Evolutionary conservation across 1,139 yeast species (phyloP), one percentile per base, ranked within the genome.

Genomic region (Taphrina betulina): DNA sequence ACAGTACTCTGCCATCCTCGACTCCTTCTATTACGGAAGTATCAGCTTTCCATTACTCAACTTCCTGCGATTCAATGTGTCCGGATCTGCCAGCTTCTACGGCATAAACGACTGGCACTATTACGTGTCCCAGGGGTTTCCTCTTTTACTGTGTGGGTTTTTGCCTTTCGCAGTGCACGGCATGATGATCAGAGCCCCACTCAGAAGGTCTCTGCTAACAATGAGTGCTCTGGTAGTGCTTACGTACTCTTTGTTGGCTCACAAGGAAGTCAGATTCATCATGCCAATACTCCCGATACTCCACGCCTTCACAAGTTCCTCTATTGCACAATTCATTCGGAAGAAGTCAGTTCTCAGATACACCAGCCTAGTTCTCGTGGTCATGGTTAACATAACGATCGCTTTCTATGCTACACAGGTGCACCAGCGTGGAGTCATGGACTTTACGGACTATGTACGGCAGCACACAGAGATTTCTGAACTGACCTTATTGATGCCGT

Each of bases 241-340:
- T 0, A 72, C 76, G 0, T 88, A 85, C 63, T 85, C 96, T 0
- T 58, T 73, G 1, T 77, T 92, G 17, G 72, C 77, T 12, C 99
- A 94, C 69, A 94, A 94, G 67, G 99, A 94, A 66, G 85, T 88
- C 63, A 76, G 98, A 46, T 94, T 94, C 67, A 75, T 92, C n/a
- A 86, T 83, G 64, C 95, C 95, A 1, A 68, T 92, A 56, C 83
- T 87, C 68, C 97, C 98, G 1, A 65, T 89, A 1, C 71, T 88
- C 57, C 73, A 84, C 26, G 53, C 72, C 0, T 62, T 75, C 23
- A 61, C 78, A 0, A 68, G 79, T 0, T 10, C 44, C 29, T 45
- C 66, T 2, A 48, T 64, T 19, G 22, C 24, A n/a, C 14, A 35
- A 19, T 29, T 58, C 28, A 23, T 17, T 7, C 42, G 40, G 5